Conservation (phyloP, 306 rosid species). For the Corylus americana region DNA sequence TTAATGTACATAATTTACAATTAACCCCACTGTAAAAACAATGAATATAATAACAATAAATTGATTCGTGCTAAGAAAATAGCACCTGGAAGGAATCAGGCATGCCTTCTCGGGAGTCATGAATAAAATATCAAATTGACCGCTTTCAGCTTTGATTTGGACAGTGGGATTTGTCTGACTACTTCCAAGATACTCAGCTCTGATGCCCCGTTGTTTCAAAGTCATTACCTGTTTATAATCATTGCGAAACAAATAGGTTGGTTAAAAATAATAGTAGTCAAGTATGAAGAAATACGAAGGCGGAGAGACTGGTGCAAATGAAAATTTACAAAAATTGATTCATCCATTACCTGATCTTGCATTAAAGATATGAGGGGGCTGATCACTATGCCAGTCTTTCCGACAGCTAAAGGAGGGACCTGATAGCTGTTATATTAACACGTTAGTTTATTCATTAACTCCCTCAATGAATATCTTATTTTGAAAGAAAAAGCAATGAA, state of each 20-base stretch:
- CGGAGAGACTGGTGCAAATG: neutral
- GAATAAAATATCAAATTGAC: conserved; percentile 73
- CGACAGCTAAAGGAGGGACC: conserved; percentile 80
- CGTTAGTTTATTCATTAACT: neutral
- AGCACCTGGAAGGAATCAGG: conserved; percentile 64
- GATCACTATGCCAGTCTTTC: conserved; percentile 81
- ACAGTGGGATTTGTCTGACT: conserved; percentile 70
- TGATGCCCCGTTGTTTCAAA: conserved; percentile 79
- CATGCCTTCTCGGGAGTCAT: conserved; percentile 97
- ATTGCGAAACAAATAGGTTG: neutral
- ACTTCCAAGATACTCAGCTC: conserved; percentile 84
- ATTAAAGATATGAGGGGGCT: conserved; percentile 85
- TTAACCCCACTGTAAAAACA: too few relatives aligned
- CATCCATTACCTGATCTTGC: conserved; percentile 76
- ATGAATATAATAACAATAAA: neutral
- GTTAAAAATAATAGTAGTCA: neutral
- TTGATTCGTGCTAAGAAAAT: neutral
- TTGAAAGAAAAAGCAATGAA: neutral
- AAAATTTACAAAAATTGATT: neutral
- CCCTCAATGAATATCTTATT: too few relatives aligned
- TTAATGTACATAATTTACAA: too few relatives aligned
- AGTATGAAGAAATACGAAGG: too few relatives aligned
- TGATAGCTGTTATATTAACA: conserved; percentile 57
- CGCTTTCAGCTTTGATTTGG: conserved; percentile 73
- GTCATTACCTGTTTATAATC: conserved; percentile 67